A percentile compares a stretch with the other conserved stretches of the same genome.
Evolutionary conservation across 441 rosid genomes (phyloP).

Genomic region (Pelargonium australe): DNA sequence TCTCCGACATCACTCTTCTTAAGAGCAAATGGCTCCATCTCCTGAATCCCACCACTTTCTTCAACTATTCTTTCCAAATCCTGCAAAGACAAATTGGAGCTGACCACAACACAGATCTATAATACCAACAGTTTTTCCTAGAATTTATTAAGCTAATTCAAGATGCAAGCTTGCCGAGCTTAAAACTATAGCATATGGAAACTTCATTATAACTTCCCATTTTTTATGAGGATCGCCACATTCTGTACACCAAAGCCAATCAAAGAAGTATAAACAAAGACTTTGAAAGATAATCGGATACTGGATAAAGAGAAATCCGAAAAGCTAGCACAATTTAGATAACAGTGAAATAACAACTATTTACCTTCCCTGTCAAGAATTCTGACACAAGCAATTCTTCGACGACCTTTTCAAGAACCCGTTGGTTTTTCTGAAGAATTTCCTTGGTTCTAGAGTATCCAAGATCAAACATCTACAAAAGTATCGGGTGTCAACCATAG

Average conservation of each 20-base stretch:
- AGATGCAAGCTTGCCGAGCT: not conserved
- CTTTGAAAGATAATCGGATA: not conserved
- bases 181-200: too few species aligned
- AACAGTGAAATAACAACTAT: conserved; percentile 7
- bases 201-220: too few species aligned
- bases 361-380: conserved; percentile 85
- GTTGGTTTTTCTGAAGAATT: conserved; percentile 67
- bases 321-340: not conserved
- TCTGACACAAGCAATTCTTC: conserved; percentile 89
- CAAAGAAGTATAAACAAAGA: not conserved
- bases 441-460: conserved; percentile 75
- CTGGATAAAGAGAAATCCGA: not conserved
- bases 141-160: not conserved
- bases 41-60: conserved; percentile 48
- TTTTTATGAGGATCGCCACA: too few species aligned
- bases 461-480: conserved; percentile 64
- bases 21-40: conserved; percentile 70
- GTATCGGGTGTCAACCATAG: conserved; percentile 4
- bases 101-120: not conserved
- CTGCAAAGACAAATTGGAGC: conserved; percentile 31
- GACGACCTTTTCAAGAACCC: conserved; percentile 76
- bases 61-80: conserved; percentile 59
- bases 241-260: too few species aligned
- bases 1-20: conserved; percentile 32
- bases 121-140: not conserved